These are phyloP conservation scores for Ascochyta koolunga DNA, from an alignment of 2,329 filamentous ascomycete species.

Conservation along the genomic window DNA sequence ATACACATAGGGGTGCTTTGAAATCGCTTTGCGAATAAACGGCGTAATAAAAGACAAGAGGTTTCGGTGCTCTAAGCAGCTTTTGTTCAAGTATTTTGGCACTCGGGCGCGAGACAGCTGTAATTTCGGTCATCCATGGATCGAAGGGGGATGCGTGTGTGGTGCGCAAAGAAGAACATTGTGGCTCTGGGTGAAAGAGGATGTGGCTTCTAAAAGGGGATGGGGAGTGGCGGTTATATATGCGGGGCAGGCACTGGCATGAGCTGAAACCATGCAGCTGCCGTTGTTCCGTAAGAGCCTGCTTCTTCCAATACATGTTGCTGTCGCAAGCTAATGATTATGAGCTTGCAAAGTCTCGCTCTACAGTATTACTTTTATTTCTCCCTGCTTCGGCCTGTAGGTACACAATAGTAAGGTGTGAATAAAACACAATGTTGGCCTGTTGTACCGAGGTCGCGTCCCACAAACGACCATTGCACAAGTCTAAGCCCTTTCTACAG, in stretches of 20 bases:
- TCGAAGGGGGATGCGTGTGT: not conserved
- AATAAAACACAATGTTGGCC: too few species aligned
- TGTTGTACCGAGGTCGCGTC: too few species aligned
- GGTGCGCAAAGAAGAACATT: too few species aligned
- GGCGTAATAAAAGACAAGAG: too few species aligned
- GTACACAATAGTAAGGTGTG: too few species aligned
- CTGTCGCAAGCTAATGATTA: not conserved
- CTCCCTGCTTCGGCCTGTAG: too few species aligned
- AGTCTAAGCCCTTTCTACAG: constrained; percentile 7
- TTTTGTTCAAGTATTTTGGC: too few species aligned
- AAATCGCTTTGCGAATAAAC: too few species aligned
- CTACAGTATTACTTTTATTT: not conserved
- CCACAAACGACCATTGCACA: not conserved
- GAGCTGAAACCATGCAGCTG: constrained; percentile 1
- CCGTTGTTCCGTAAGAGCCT: not conserved
- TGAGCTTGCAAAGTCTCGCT: not conserved
- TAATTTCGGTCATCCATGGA: too few species aligned
- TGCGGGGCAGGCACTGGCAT: not conserved
- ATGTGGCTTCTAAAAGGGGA: not conserved
- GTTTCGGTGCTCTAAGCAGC: too few species aligned
- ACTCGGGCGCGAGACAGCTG: too few species aligned
- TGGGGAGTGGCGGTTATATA: constrained; percentile 5
- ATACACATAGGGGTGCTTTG: too few species aligned
- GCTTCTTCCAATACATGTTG: not conserved
- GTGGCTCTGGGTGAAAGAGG: not conserved